Evolutionary conservation across 371 early-diverging fungal species (phyloP), one percentile per base, ranked within the genome.

Genomic region (Mucor piriformis): DNA sequence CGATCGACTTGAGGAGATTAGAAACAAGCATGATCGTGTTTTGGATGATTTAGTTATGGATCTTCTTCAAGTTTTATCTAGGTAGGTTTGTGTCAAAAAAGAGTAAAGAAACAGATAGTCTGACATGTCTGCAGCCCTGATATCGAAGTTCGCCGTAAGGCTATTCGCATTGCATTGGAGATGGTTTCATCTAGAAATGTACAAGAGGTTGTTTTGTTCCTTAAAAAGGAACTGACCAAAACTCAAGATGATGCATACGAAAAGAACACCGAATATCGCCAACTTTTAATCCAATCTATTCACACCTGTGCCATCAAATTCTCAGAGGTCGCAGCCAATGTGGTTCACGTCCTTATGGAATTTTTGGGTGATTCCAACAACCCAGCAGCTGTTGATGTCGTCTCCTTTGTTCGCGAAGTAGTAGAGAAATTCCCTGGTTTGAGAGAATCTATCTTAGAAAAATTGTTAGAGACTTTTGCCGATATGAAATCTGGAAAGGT

Each of bases 401-500:
- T 98, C 57, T 84, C 93, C 4, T 98, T 98, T 83, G 92, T 98
- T 11, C 90, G 92, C 33, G 97, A 98, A 78, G 96, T 96, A 7
- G 91, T 95, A 59, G 97, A 97, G 70, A 95, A 93, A 77, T 95
- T 95, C 84, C 94, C 95, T 3, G 83, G 81, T 15, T 76, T 97
- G 60, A 91, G 98, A 49, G 68, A 82, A 3, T 83, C 83, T 7
- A 95, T 98, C 53, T 69, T 94, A 55, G 83, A 84, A 42, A 86
- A 86, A 46, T 79, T 98, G 25, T 75, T 95, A 44, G 87, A 89
- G 48, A 84, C 91, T 11, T 94, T 98, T 69, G 69, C 72, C 43
- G 94, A 95, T 46, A 90, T 99, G 80, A 95, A 93, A 72, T 91
- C 93, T 3, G 95, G 97, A 61, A 90, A 96, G 72, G 98, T 98